Percentiles rank a stretch among this genome's conserved stretches.
Evolutionary conservation across 345 rosid genomes (phyloP).

Genomic region (Erodium maritimum): DNA sequence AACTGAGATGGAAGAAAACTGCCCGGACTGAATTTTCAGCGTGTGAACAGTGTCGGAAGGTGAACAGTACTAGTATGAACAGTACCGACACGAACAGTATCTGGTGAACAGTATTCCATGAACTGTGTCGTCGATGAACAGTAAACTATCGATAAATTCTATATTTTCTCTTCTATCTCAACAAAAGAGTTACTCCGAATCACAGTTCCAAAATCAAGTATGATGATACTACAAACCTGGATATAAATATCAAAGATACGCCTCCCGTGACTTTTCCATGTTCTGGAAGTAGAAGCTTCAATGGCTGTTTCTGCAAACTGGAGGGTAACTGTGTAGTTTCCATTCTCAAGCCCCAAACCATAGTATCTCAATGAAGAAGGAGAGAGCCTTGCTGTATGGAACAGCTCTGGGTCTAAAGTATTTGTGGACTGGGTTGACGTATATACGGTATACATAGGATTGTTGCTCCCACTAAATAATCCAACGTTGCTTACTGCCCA

Average conservation of each 20-base stretch:
- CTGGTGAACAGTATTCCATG: too few species aligned
- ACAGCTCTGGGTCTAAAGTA: slow-evolving; percentile 26
- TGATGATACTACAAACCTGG: slow-evolving; percentile 22
- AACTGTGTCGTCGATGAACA: too few species aligned
- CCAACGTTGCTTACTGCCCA: slow-evolving; percentile 47
- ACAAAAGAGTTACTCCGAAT: too few species aligned
- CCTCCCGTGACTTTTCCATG: slow-evolving; percentile 36
- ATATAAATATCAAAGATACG: slow-evolving; percentile 43
- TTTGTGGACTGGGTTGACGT: slow-evolving; percentile 24
- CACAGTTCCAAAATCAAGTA: too few species aligned
- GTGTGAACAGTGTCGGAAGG: too few species aligned
- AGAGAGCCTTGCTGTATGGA: slow-evolving; percentile 52
- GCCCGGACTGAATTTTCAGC: too few species aligned
- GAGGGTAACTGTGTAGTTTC: slow-evolving; percentile 46
- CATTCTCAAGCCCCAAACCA: slow-evolving; percentile 77
- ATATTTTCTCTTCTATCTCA: too few species aligned
- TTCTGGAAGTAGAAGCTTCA: slow-evolving; percentile 1
- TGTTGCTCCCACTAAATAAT: slow-evolving; percentile 18
- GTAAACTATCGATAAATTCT: too few species aligned
- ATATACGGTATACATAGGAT: slow-evolving; percentile 16
- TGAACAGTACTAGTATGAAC: too few species aligned
- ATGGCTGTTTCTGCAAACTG: slow-evolving; percentile 34
- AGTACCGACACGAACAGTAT: too few species aligned
- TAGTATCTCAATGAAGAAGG: slow-evolving; percentile 67
- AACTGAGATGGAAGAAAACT: too few species aligned